Evolutionary conservation across 257 asterid species (phyloP), one percentile per base, ranked within the genome.

Genomic region (Coffea eugenioides): DNA sequence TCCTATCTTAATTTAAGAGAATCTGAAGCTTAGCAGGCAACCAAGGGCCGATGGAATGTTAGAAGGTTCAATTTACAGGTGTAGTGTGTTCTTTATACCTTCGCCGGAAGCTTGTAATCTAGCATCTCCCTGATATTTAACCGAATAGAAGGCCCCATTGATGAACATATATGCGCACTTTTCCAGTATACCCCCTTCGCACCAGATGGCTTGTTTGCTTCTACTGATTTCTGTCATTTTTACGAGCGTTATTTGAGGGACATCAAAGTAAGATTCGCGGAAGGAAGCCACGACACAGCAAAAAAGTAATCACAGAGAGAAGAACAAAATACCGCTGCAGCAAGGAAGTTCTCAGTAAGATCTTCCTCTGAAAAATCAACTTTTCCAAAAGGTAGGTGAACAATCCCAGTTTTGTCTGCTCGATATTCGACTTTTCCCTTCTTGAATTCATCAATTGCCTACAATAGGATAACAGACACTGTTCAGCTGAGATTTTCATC

Each of bases 381-480:
- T 86, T 95, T 93, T 56, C 99, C 99, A 54, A 93, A 93, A 78
- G 99, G 99, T 75, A 95, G 59, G 91, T 95, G 98, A 68, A 95
- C 99, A 39, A 95, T 95, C 88, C 99, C 99, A 39, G 99, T 93
- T 91, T 95, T 95, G 87, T 95, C 99, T 71, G 99, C 99, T 84
- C 99, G 91, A 79, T 79, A 93, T 84, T 95, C 99, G 27, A 95
- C 98, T 86, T 95, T 95, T 51, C 99, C 99, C 89, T 93, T 90
- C 96, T 95, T 95, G 87, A 95, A 95, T 79, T 95, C 99, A 79
- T 80, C 95, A 20, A 95, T 94, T 31, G 99, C 97, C 99, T 95
- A 90, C 86, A 86, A 65, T 25, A 61, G 43, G 70, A 79, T 73
- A 67, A 34, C 21, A 0, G n/a, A 80, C 5, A 31, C 77, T 57